Evolutionary conservation across 2,329 filamentous ascomycete genomes (phyloP), one percentile per base, ranked within the genome.

Genomic region (Thelonectria discophora): DNA sequence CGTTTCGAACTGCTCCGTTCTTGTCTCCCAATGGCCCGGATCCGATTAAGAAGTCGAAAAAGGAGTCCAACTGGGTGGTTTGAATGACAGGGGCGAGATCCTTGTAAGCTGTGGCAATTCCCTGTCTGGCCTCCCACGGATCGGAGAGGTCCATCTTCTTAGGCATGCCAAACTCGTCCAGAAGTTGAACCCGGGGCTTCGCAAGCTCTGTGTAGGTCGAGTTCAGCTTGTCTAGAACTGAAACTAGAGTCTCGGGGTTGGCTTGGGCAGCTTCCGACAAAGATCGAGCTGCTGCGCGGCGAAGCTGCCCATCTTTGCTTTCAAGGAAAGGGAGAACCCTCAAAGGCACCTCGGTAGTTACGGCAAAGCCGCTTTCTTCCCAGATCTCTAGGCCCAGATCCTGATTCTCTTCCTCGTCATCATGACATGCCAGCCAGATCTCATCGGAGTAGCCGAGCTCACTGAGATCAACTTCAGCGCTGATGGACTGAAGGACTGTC

Each of bases 161-260:
- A 3, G 93, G 91, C 91, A 99, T 97, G 55, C 96, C 95, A 74
- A 93, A 98, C 65, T 94, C 90, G 74, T 99, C 94, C 40, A 94
- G 88, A 71, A 94, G 89, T 11, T 93, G 92, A 48, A 90, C 86
- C 61, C 90, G 88, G 2, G 93, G 91, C 75, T 95, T 96, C 7
- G 92, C 90, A 66, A 94, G 86, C 65, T 94, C 88, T 46, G 84
- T 77, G 74, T 99, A 99, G 2, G 86, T 87, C 5, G 84, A 79
- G 72, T 93, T 84, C 20, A 99, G 81, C 55, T 84, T 82, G 45
- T 82, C 78, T 13, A 97, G 77, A 7, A 93, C 82, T 11, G 83
- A 78, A 6, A 84, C 78, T 61, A 94, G 87, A 1, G 85, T 84
- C 1, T 83, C 77, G 6, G 82, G 83, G 62, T 91, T 85, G 3